Percentiles rank a stretch among this genome's conserved stretches.
Evolutionary conservation across 352 stramenopile species (phyloP).

Genomic region (Globisporangium yorkense): DNA sequence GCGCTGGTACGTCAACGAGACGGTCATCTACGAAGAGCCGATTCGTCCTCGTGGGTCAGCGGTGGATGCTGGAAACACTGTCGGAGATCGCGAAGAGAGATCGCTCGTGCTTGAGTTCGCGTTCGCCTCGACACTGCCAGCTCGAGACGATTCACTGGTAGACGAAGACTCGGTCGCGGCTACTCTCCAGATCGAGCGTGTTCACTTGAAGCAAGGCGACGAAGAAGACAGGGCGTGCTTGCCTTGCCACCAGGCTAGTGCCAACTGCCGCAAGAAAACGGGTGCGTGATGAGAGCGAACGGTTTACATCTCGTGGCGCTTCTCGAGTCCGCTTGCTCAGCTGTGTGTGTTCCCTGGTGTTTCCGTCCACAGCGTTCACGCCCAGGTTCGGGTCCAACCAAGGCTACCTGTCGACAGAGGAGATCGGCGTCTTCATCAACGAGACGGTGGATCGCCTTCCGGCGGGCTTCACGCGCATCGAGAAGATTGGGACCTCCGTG

Average conservation of each 20-base stretch:
- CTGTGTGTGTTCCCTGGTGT: background rate
- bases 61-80: background rate
- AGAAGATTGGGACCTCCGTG: slow-evolving; percentile 52
- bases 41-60: slow-evolving; percentile 5
- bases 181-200: slow-evolving; percentile 19
- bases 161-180: background rate
- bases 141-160: no score
- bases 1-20: slow-evolving; percentile 50
- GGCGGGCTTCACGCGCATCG: slow-evolving; percentile 31
- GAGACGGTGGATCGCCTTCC: slow-evolving; percentile 32
- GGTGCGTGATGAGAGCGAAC: slow-evolving; percentile 17
- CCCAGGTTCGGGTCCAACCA: slow-evolving; percentile 55
- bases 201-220: slow-evolving; percentile 20
- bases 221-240: slow-evolving; percentile 24
- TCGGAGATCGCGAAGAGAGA: background rate
- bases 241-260: slow-evolving; percentile 24
- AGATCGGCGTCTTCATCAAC: slow-evolving; percentile 59
- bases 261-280: slow-evolving; percentile 38
- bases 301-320: background rate
- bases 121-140: background rate
- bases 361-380: slow-evolving; percentile 22
- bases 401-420: slow-evolving; percentile 51
- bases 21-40: slow-evolving; percentile 41
- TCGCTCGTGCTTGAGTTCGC: slow-evolving; percentile 1
- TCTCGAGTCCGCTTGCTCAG: slow-evolving; percentile 1